phyloP scores from a whole-genome alignment of 495 filamentous ascomycete species.

The Haplographium delicatum region DNA sequence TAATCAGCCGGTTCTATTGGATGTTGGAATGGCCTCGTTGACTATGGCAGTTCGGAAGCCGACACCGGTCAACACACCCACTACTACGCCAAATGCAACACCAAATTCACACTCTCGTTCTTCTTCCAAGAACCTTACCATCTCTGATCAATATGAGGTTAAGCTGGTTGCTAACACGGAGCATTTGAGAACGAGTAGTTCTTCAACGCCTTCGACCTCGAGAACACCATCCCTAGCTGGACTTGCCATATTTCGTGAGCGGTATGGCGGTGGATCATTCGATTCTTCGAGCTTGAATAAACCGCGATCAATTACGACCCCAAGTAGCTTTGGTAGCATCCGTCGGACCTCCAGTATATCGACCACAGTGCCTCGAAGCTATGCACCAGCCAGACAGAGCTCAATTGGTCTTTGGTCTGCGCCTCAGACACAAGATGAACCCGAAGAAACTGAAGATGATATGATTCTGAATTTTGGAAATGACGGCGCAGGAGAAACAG shows the following conservation, averaged over 20 bases:
- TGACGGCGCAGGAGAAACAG: background rate
- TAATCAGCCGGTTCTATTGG: constrained; percentile 79
- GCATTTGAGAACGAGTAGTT: constrained; percentile 58
- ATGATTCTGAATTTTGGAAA: constrained; percentile 42
- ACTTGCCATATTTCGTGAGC: constrained; percentile 17
- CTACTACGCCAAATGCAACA: constrained; percentile 25
- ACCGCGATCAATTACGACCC: constrained; percentile 15
- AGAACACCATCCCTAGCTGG: constrained; percentile 22
- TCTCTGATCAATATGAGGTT: constrained; percentile 68
- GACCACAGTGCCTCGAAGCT: constrained; percentile 14
- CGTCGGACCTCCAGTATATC: constrained; percentile 23
- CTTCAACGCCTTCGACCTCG: constrained; percentile 25
- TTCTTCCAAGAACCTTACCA: constrained; percentile 31
- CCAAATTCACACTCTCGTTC: constrained; percentile 27
- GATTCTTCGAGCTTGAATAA: constrained; percentile 19
- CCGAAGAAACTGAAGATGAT: constrained; percentile 37
- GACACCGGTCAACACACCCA: constrained; percentile 25
- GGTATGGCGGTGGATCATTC: constrained; percentile 26
- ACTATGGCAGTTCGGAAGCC: constrained; percentile 78
- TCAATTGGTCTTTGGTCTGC: constrained; percentile 31
- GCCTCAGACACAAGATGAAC: constrained; percentile 27
- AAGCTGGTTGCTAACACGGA: constrained; percentile 73
- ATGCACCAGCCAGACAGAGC: constrained; percentile 13
- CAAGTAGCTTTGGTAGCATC: constrained; percentile 21
- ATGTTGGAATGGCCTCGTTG: constrained; percentile 83